A percentile compares a stretch with the other conserved stretches of the same genome.
phyloP scores from a whole-genome alignment of 1,284 basidiomycete genomes.

The Fomitiporia mediterranea region DNA sequence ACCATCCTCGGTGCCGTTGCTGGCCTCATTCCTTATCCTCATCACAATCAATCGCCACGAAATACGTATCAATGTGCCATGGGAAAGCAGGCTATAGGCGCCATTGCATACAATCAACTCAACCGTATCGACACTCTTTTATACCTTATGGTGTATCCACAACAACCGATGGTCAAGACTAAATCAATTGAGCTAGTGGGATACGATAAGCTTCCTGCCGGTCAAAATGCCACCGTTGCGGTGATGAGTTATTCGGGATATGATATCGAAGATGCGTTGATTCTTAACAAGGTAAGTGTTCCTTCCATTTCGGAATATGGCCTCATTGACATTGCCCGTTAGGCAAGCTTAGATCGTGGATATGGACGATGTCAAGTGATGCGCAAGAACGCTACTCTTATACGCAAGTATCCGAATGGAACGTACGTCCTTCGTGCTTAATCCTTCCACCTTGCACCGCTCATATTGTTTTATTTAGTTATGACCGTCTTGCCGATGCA shows the following conservation, averaged over 20 bases:
- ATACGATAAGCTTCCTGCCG: slow-evolving; percentile 95
- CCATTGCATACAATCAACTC: slow-evolving; percentile 97
- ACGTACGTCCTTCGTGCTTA: slow-evolving; percentile 55
- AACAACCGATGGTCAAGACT: slow-evolving; percentile 99
- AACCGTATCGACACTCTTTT: slow-evolving; percentile 98
- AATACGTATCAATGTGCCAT: slow-evolving; percentile 99
- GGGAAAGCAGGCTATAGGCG: slow-evolving; percentile 99
- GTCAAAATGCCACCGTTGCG: slow-evolving; percentile 97
- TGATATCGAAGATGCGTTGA: slow-evolving; percentile 98
- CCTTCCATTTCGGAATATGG: slow-evolving; percentile 3
- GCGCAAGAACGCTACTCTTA: slow-evolving; percentile 91
- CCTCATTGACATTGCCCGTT: slow-evolving; percentile 12
- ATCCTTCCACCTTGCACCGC: slow-evolving; percentile 2
- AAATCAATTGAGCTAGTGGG: slow-evolving; percentile 97
- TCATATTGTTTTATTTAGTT: slow-evolving; percentile 41
- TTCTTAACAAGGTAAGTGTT: slow-evolving; percentile 78
- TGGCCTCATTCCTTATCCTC: slow-evolving; percentile 97
- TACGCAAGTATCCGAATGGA: slow-evolving; percentile 96
- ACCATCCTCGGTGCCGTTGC: slow-evolving; percentile 97
- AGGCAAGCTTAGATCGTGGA: slow-evolving; percentile 94
- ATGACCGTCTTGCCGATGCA: slow-evolving; percentile 92
- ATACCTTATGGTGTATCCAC: slow-evolving; percentile 98
- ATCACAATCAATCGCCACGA: slow-evolving; percentile 98
- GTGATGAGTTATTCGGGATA: slow-evolving; percentile 99
- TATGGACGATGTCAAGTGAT: slow-evolving; percentile 98